These are phyloP conservation scores for Plicaturopsis crispa DNA, from an alignment of 768 basidiomycete species.

Conservation along the genomic window DNA sequence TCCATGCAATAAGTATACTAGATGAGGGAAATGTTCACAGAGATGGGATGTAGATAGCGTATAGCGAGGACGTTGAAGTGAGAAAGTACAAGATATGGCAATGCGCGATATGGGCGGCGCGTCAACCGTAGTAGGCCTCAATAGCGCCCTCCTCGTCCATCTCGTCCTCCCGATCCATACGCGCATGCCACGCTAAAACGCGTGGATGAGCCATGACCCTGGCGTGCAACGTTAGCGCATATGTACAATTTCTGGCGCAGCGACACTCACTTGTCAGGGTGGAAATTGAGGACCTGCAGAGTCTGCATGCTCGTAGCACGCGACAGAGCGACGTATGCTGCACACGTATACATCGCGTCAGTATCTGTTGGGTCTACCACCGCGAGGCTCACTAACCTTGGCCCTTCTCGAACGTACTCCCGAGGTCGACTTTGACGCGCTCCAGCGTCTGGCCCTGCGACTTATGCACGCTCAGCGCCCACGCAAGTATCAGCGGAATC, in stretches of 20 bases:
- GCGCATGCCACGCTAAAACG: slow-evolving; percentile 50
- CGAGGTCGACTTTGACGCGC: slow-evolving; percentile 74
- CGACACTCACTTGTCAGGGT: slow-evolving; percentile 42
- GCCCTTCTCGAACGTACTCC: slow-evolving; percentile 71
- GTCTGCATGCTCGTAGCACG: slow-evolving; percentile 61
- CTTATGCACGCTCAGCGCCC: slow-evolving; percentile 87
- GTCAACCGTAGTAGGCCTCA: slow-evolving; percentile 25
- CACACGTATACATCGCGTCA: background rate
- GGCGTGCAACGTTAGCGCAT: slow-evolving; percentile 3
- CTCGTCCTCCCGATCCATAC: slow-evolving; percentile 24
- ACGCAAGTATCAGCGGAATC: slow-evolving; percentile 66
- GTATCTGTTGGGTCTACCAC: background rate
- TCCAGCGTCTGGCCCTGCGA: slow-evolving; percentile 87
- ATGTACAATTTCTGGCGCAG: background rate
- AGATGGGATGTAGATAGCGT: no score
- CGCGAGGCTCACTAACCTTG: slow-evolving; percentile 40
- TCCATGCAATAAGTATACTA: no score
- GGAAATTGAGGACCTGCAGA: slow-evolving; percentile 60
- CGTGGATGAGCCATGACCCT: slow-evolving; percentile 62
- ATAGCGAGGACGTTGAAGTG: no score
- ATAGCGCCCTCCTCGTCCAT: slow-evolving; percentile 30
- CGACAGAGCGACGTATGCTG: slow-evolving; percentile 68
- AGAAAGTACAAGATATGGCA: no score
- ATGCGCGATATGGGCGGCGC: no score
- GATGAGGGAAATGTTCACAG: no score